A percentile compares a stretch with the other conserved stretches of the same genome.
phyloP scores from a whole-genome alignment of 2,329 filamentous ascomycete species.

The Penicillium palitans region DNA sequence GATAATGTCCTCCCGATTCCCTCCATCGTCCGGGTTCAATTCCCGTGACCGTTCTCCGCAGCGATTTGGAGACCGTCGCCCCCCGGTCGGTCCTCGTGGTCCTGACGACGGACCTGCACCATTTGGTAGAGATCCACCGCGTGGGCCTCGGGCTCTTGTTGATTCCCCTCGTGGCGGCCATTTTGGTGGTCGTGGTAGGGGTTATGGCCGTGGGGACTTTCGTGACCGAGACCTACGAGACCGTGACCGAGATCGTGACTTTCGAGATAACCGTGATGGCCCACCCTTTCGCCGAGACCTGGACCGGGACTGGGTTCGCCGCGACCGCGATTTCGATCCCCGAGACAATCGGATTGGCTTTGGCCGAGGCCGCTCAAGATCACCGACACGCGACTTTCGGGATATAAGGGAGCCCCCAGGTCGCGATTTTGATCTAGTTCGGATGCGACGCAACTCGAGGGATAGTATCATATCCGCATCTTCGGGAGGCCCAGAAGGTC shows the following conservation, averaged over 20 bases:
- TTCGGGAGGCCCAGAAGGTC: slow-evolving; percentile 38
- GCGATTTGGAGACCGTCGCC: slow-evolving; percentile 69
- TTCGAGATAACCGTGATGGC: slow-evolving; percentile 43
- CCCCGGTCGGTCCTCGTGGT: slow-evolving; percentile 50
- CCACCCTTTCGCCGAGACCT: slow-evolving; percentile 43
- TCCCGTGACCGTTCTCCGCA: slow-evolving; percentile 69
- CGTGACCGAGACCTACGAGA: slow-evolving; percentile 60
- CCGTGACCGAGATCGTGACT: slow-evolving; percentile 40
- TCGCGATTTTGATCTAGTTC: slow-evolving; percentile 41
- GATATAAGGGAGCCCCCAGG: slow-evolving; percentile 39
- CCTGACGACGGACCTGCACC: slow-evolving; percentile 61
- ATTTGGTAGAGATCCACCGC: slow-evolving; percentile 69
- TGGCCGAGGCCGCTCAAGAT: slow-evolving; percentile 48
- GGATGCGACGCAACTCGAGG: slow-evolving; percentile 47
- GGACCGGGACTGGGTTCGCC: slow-evolving; percentile 49
- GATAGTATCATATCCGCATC: slow-evolving; percentile 44
- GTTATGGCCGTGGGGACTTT: slow-evolving; percentile 38
- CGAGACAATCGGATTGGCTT: slow-evolving; percentile 47
- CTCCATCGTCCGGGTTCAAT: slow-evolving; percentile 62
- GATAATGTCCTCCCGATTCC: slow-evolving; percentile 61
- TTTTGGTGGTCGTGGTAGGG: slow-evolving; percentile 48
- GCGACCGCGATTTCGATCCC: slow-evolving; percentile 49
- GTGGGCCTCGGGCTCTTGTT: slow-evolving; percentile 76
- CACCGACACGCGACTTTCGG: slow-evolving; percentile 45
- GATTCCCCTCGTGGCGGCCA: slow-evolving; percentile 62